These are phyloP conservation scores for Aureobasidium subglaciale DNA, from an alignment of 2,329 filamentous ascomycete genomes.

Conservation along the genomic window DNA sequence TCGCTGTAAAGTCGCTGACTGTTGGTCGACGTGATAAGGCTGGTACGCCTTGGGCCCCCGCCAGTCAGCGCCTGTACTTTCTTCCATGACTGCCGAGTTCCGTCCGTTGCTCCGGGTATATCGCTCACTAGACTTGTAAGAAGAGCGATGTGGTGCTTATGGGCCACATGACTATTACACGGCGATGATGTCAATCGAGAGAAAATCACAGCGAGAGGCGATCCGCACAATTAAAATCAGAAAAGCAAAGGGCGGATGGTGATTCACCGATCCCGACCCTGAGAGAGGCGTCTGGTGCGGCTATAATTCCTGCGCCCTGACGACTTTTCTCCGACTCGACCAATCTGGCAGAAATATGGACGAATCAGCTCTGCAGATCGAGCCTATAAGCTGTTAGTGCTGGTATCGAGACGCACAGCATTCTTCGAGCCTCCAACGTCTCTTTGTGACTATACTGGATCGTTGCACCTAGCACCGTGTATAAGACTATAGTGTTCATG, in stretches of 20 bases:
- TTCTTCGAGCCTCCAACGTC: no score
- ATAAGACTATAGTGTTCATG: no score
- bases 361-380: slow-evolving; percentile 8
- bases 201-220: background rate
- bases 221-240: background rate
- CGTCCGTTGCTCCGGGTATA: background rate
- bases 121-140: background rate
- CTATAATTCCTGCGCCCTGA: background rate
- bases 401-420: slow-evolving; percentile 2
- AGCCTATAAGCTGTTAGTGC: slow-evolving; percentile 2
- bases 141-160: background rate
- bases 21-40: background rate
- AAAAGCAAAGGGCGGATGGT: background rate
- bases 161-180: background rate
- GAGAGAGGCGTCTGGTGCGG: background rate
- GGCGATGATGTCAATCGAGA: slow-evolving; percentile 1
- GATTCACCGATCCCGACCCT: background rate
- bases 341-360: background rate
- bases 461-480: background rate
- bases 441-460: background rate
- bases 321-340: background rate
- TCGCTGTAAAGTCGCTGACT: background rate
- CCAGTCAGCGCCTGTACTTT: background rate
- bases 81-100: background rate
- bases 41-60: background rate